Base-by-base conservation (phyloP, 2,329 filamentous ascomycete species). In the Cercospora sp. region DNA sequence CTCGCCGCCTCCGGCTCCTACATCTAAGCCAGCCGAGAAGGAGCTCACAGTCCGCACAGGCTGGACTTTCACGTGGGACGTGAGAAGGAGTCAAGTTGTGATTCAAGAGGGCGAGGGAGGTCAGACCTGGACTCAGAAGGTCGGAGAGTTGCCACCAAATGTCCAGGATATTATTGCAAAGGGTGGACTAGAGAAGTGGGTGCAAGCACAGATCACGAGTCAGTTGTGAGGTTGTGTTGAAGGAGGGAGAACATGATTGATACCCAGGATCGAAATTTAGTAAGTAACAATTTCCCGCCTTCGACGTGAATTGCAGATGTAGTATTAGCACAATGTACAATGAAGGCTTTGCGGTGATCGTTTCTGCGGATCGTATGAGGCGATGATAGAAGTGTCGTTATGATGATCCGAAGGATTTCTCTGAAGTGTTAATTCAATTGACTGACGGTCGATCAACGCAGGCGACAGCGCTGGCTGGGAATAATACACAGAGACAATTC, bases 61-160 rank as follows among this genome's bases (percentile, higher is more conserved):
- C 13, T 97, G 93, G 93, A 93, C 83, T 60, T 83, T 97, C 30
- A 84, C 86, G 3, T 97, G 93, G 93, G 92, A 97, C 78, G 88
- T 97, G 10, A 82, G 86, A 67, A 83, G 90, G 67, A 92, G 88
- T 78, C 87, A 85, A 74, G 89, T 97, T 5, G 84, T 85, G 0
- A 85, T 97, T 1, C 86, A 87, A 20, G 91, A 97, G 81, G 89
- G 89, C 1, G 81, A 88, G 64, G 84, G 84, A 57, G 91, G 91
- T 1, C 77, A 84, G 65, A 86, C 81, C 42, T 97, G 92, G 93
- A 90, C 84, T 61, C 87, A 95, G 77, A 92, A 90, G 80, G 92
- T 97, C 0, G 91, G 91, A 7, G 91, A 95, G 82, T 78, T 97
- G 70, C 91, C 92, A 13, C 88, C 91, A 0, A 97, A 94, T 76